A percentile compares a stretch with the other conserved stretches of the same genome.
Conservation (phyloP, 306 rosid species). For the Styphnolobium japonicum region DNA sequence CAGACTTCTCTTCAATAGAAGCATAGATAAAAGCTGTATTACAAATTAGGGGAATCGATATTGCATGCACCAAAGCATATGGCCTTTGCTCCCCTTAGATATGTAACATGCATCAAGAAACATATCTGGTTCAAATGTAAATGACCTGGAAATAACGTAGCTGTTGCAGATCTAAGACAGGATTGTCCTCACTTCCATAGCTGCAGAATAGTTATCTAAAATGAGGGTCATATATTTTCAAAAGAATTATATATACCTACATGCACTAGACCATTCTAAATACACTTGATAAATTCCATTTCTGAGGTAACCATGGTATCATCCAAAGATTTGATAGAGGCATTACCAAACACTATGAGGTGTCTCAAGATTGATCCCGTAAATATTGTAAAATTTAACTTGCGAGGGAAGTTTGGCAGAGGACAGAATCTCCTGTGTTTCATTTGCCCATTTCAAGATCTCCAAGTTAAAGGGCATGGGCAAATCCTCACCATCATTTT, state of each 20-base stretch:
- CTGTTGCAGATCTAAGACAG: conserved; percentile 67
- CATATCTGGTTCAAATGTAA: conserved; percentile 15
- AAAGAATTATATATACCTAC: conserved; percentile 9
- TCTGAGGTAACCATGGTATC: neutral
- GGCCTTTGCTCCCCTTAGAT: neutral
- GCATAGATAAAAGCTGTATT: neutral
- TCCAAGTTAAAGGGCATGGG: conserved; percentile 78
- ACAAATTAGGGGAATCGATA: conserved; percentile 1
- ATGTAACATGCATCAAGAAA: neutral
- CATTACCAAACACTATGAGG: conserved; percentile 89
- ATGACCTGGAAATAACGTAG: conserved; percentile 61
- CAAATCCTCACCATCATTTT: conserved; percentile 50
- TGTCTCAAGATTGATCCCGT: conserved; percentile 69
- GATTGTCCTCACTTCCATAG: conserved; percentile 71
- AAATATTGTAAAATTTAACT: conserved; percentile 89
- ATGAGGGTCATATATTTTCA: conserved; percentile 13
- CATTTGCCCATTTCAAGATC: conserved; percentile 81
- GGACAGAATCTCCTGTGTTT: conserved; percentile 67
- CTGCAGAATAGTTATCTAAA: conserved; percentile 51
- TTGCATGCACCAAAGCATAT: conserved; percentile 8
- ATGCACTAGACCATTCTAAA: conserved; percentile 5
- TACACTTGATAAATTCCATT: conserved; percentile 8
- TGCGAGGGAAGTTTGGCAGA: conserved; percentile 79
- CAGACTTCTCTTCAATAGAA: neutral
- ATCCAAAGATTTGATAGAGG: conserved; percentile 7